These are phyloP conservation scores for Vitis hybrid DNA, from an alignment of 177 flowering plant species.

Conservation along the genomic window DNA sequence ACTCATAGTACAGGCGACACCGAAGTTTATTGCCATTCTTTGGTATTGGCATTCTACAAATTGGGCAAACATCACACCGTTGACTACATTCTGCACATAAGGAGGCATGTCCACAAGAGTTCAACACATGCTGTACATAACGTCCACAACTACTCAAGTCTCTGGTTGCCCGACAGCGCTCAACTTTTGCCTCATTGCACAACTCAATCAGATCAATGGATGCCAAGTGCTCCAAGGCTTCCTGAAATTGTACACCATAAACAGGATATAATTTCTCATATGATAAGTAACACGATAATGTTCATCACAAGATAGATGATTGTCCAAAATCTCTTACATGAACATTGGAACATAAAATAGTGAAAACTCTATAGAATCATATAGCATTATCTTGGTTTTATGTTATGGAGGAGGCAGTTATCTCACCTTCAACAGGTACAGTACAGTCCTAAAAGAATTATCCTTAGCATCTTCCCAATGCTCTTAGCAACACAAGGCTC, in stretches of 20 bases:
- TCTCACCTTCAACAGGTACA: too few relatives aligned
- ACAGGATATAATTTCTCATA: background rate
- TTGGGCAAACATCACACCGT: conserved; percentile 86
- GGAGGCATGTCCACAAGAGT: conserved; percentile 88
- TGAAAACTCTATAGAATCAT: background rate
- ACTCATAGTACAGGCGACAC: conserved; percentile 83
- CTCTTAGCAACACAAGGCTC: background rate
- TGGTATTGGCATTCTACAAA: conserved; percentile 73
- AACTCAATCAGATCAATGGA: conserved; percentile 80
- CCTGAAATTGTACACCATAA: conserved; percentile 42
- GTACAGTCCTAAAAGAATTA: too few relatives aligned
- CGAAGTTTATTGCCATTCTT: conserved; percentile 44
- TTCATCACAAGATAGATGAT: too few relatives aligned
- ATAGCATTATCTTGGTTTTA: background rate
- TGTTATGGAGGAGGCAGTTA: background rate
- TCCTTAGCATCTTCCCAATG: background rate
- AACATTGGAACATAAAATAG: background rate
- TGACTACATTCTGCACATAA: conserved; percentile 90
- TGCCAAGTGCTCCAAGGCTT: conserved; percentile 77
- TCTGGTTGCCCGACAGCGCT: conserved; percentile 89
- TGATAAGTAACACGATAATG: background rate
- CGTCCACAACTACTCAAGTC: conserved; percentile 96
- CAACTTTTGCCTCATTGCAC: conserved; percentile 90
- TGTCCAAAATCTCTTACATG: background rate
- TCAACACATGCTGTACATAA: conserved; percentile 60